phyloP scores from a whole-genome alignment of 2,329 filamentous ascomycete species.

The Alternaria panax region DNA sequence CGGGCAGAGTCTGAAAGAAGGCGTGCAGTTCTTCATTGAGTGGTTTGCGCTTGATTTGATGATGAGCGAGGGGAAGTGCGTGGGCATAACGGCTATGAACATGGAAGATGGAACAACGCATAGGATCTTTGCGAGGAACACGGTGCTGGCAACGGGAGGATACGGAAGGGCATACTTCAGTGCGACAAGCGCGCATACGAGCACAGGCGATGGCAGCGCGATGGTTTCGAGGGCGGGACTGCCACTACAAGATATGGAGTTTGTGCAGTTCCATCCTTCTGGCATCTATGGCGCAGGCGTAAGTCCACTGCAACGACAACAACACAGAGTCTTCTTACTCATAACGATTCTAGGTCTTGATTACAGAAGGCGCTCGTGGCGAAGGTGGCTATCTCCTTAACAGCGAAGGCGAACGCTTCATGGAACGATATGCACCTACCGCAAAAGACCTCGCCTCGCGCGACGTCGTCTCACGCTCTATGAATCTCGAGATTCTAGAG shows the following conservation, averaged over 20 bases:
- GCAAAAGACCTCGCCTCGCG: constrained; percentile 59
- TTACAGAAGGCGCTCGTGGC: constrained; percentile 59
- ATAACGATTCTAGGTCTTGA: constrained; percentile 43
- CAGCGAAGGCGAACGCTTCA: constrained; percentile 58
- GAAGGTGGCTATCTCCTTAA: constrained; percentile 62
- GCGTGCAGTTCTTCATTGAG: constrained; percentile 60
- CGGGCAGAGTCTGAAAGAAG: constrained; percentile 57
- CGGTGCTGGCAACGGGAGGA: constrained; percentile 58
- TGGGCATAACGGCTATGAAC: constrained; percentile 56
- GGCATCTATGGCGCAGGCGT: constrained; percentile 61
- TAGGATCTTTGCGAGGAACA: constrained; percentile 58
- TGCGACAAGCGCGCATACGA: constrained; percentile 59
- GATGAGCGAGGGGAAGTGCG: constrained; percentile 58
- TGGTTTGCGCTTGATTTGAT: constrained; percentile 59
- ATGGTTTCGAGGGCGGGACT: constrained; percentile 59
- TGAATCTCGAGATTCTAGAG: constrained; percentile 60
- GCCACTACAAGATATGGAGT: constrained; percentile 60
- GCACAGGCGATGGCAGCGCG: constrained; percentile 59
- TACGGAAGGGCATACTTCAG: constrained; percentile 61
- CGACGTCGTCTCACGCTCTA: constrained; percentile 57
- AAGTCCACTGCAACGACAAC: background rate
- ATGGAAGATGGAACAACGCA: constrained; percentile 61
- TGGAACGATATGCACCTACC: constrained; percentile 61
- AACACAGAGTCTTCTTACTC: background rate
- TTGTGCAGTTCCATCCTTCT: constrained; percentile 60